Conservation (phyloP, 2,329 filamentous ascomycete species). For the Albifimbria verrucaria region DNA sequence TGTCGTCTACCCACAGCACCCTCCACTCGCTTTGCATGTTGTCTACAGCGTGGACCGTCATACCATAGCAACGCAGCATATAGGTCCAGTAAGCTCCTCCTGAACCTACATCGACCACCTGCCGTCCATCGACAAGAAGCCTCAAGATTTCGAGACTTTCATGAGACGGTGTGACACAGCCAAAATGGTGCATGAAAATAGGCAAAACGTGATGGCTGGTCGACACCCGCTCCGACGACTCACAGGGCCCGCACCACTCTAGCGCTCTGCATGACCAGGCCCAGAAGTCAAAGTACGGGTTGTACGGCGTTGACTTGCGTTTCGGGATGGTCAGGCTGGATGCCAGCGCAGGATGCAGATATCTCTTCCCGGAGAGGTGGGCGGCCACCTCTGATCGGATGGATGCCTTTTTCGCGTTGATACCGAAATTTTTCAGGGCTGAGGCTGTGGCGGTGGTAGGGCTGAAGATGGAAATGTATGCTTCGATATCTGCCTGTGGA, state of each 20-base stretch:
- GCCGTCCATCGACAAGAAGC: constrained; percentile 48
- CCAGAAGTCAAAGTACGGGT: constrained; percentile 69
- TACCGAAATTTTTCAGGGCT: constrained; percentile 58
- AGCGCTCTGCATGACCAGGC: constrained; percentile 61
- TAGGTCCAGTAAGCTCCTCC: constrained; percentile 76
- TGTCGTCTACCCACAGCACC: constrained; percentile 66
- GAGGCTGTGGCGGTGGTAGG: constrained; percentile 57
- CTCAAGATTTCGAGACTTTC: constrained; percentile 61
- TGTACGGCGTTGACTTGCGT: constrained; percentile 46
- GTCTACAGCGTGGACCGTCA: constrained; percentile 59
- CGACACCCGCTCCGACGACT: constrained; percentile 46
- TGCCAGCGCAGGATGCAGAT: constrained; percentile 42
- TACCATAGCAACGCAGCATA: constrained; percentile 60
- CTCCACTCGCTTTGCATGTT: constrained; percentile 67
- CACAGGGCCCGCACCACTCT: constrained; percentile 62
- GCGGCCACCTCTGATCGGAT: constrained; percentile 54
- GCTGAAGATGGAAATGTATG: constrained; percentile 66
- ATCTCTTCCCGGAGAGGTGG: constrained; percentile 52
- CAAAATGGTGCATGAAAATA: constrained; percentile 76
- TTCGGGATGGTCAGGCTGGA: constrained; percentile 41
- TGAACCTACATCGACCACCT: constrained; percentile 64
- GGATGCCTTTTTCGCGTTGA: constrained; percentile 63
- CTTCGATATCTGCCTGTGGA: constrained; percentile 54
- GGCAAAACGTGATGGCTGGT: constrained; percentile 67
- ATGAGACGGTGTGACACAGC: constrained; percentile 67